phyloP scores from a whole-genome alignment of 768 basidiomycete genomes.

The Boletellus ananiceps region DNA sequence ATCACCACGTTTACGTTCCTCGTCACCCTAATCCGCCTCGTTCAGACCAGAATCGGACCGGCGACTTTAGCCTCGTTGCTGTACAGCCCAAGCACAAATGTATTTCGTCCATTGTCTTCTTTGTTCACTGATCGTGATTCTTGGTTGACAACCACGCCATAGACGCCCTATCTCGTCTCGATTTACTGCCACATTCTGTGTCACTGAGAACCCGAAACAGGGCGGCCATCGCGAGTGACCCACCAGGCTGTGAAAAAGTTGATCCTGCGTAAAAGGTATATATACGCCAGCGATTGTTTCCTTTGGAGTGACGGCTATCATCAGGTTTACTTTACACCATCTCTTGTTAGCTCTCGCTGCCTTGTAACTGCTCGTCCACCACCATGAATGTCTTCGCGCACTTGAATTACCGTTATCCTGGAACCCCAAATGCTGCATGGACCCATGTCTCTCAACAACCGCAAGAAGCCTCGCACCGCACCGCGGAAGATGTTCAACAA shows the following conservation, averaged over 20 bases:
- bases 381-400: slow-evolving; percentile 15
- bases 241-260: neutral
- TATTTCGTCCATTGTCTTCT: slow-evolving; percentile 5
- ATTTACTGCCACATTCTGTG: neutral
- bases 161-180: neutral
- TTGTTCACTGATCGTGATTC: slow-evolving; percentile 4
- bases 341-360: neutral
- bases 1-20: slow-evolving; percentile 10
- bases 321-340: neutral
- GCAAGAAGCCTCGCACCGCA: neutral
- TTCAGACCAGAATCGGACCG: neutral
- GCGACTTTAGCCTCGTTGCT: slow-evolving; percentile 14
- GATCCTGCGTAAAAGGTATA: slow-evolving; percentile 13
- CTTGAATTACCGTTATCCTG: slow-evolving; percentile 16
- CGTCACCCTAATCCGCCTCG: neutral
- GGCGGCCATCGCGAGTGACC: neutral
- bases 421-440: neutral
- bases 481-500: neutral
- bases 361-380: neutral
- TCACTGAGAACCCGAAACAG: neutral
- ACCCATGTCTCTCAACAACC: slow-evolving; percentile 2
- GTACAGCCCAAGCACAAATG: neutral
- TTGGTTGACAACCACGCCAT: slow-evolving; percentile 6
- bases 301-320: neutral
- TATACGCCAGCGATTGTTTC: neutral